phyloP scores from a whole-genome alignment of 805 yeast species.

The Ogataea parapolymorpha region DNA sequence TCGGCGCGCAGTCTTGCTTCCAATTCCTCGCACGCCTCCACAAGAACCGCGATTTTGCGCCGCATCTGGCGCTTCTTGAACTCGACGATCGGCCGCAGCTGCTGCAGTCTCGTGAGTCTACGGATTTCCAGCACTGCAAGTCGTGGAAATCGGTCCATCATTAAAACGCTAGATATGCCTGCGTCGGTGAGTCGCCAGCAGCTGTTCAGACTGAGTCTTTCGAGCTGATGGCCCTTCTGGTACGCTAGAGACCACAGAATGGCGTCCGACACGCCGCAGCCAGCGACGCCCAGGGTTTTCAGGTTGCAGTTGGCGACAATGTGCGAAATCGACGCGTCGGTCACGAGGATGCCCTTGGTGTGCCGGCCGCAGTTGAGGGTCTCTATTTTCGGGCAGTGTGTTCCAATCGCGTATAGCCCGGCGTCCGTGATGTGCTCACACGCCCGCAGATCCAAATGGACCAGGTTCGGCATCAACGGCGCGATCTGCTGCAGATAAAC shows the following conservation, averaged over 20 bases:
- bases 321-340: conserved; percentile 63
- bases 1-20: conserved; percentile 57
- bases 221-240: conserved; percentile 42
- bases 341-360: conserved; percentile 58
- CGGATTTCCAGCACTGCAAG: conserved; percentile 77
- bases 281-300: conserved; percentile 82
- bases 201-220: conserved; percentile 71
- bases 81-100: conserved; percentile 62
- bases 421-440: conserved; percentile 75
- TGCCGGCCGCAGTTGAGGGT: conserved; percentile 81
- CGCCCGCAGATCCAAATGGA: conserved; percentile 73
- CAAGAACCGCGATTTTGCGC: conserved; percentile 48
- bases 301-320: conserved; percentile 56
- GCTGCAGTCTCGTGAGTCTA: conserved; percentile 52
- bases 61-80: conserved; percentile 53
- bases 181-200: conserved; percentile 44
- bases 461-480: conserved; percentile 53
- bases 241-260: conserved; percentile 78
- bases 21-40: conserved; percentile 76
- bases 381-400: conserved; percentile 52
- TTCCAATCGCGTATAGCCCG: conserved; percentile 67
- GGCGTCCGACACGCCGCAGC: conserved; percentile 75
- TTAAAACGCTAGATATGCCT: conserved; percentile 34
- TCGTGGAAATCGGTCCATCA: conserved; percentile 48
- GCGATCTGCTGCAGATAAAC: conserved; percentile 50